A percentile compares a stretch with the other conserved stretches of the same genome.
phyloP scores from a whole-genome alignment of 2,329 filamentous ascomycete genomes.

The Cordyceps sp. region DNA sequence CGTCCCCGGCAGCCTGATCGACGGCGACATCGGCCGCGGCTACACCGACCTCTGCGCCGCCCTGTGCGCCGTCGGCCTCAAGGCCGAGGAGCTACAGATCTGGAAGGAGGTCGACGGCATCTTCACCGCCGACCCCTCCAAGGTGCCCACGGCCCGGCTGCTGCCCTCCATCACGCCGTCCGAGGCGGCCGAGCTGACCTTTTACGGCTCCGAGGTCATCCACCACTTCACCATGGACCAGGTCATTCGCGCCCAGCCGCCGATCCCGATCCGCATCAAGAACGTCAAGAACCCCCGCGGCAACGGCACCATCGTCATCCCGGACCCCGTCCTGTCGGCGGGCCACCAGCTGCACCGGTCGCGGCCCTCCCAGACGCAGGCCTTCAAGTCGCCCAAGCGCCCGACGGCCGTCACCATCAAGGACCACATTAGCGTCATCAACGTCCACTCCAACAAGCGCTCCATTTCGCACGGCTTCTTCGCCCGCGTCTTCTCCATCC shows the following conservation, averaged over 20 bases:
- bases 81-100: slow-evolving; percentile 79
- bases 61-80: slow-evolving; percentile 74
- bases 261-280: slow-evolving; percentile 78
- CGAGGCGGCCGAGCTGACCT: slow-evolving; percentile 90
- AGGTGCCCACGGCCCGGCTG: slow-evolving; percentile 87
- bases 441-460: slow-evolving; percentile 94
- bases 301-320: slow-evolving; percentile 66
- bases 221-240: slow-evolving; percentile 99
- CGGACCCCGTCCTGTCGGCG: slow-evolving; percentile 43
- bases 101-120: slow-evolving; percentile 99
- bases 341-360: slow-evolving; percentile 41
- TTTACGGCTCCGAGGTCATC: slow-evolving; percentile 90
- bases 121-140: slow-evolving; percentile 69
- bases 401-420: slow-evolving; percentile 94
- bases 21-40: slow-evolving; percentile 76
- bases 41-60: slow-evolving; percentile 96
- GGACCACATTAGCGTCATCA: slow-evolving; percentile 89
- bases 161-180: slow-evolving; percentile 78
- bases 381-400: slow-evolving; percentile 44
- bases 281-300: slow-evolving; percentile 78
- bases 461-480: slow-evolving; percentile 94
- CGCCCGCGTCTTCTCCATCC: slow-evolving; percentile 79
- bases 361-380: slow-evolving; percentile 19
- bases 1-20: slow-evolving; percentile 78
- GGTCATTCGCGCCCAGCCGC: slow-evolving; percentile 60